These are phyloP conservation scores for Peronospora tabacina DNA, from an alignment of 352 stramenopile genomes.

Conservation along the genomic window DNA sequence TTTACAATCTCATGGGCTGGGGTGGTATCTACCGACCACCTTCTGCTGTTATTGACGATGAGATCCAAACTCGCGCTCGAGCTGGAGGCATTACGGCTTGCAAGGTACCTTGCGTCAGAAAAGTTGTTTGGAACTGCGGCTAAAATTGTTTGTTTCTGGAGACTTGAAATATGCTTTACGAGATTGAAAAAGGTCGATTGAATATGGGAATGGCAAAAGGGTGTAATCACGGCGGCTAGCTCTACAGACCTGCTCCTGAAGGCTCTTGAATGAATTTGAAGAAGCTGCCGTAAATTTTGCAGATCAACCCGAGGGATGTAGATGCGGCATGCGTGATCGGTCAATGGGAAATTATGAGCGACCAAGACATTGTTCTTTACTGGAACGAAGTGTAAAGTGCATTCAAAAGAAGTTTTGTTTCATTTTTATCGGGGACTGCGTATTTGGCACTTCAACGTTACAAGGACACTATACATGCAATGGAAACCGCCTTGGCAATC, in stretches of 20 bases:
- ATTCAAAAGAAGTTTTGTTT: conserved; percentile 26
- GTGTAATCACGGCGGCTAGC: conserved; percentile 3
- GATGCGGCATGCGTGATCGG: conserved; percentile 30
- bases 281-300: conserved; percentile 19
- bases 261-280: too few species aligned
- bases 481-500: conserved; percentile 24
- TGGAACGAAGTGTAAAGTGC: conserved; percentile 28
- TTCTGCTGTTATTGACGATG: conserved; percentile 24
- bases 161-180: conserved; percentile 19
- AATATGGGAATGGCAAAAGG: conserved; percentile 23
- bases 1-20: conserved; percentile 4
- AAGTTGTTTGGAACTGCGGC: conserved; percentile 11
- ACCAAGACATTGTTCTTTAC: conserved; percentile 20
- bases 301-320: conserved; percentile 23
- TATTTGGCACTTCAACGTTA: conserved; percentile 19
- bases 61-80: conserved; percentile 20
- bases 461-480: conserved; percentile 22
- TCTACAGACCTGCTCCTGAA: conserved; percentile 11
- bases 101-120: conserved; percentile 25
- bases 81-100: conserved; percentile 20
- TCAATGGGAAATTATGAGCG: conserved; percentile 22
- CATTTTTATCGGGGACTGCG: conserved; percentile 26
- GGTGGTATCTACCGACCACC: conserved; percentile 17
- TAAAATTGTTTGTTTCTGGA: conserved; percentile 12
- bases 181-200: conserved; percentile 24